phyloP scores from a whole-genome alignment of 139 green algal genomes.

The Asterochloris sp. region DNA sequence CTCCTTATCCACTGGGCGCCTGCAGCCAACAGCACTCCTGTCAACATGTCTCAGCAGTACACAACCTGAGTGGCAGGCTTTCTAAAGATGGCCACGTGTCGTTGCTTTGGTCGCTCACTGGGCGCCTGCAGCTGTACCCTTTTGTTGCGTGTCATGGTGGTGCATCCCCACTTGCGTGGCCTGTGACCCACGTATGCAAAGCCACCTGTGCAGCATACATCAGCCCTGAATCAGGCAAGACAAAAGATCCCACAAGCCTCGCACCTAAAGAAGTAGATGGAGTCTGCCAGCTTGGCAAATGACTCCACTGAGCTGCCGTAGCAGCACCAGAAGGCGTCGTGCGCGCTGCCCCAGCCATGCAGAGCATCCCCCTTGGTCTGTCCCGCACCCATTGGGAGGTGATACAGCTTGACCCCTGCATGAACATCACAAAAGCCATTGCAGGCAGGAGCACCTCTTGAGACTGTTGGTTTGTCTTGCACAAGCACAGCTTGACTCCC shows the following conservation, averaged over 20 bases:
- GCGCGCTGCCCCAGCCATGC: conserved; percentile 43
- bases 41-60: neutral
- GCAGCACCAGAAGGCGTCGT: conserved; percentile 70
- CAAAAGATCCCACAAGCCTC: neutral
- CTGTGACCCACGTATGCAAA: too few relatives aligned
- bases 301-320: conserved; percentile 61
- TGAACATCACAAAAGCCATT: too few relatives aligned
- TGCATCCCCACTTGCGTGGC: too few relatives aligned
- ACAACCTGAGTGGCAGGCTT: neutral
- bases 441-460: too few relatives aligned
- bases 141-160: neutral
- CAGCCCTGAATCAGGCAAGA: neutral
- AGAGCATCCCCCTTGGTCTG: conserved; percentile 34
- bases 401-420: conserved; percentile 20
- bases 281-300: conserved; percentile 63
- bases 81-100: neutral
- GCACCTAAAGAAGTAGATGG: conserved; percentile 56
- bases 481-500: too few relatives aligned
- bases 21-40: neutral
- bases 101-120: neutral
- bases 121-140: neutral
- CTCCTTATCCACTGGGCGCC: neutral
- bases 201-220: neutral
- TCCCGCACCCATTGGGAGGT: conserved; percentile 40
- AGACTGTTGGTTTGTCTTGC: too few relatives aligned